Base-by-base conservation (phyloP, 306 rosid species). In the Crotalaria pallida region DNA sequence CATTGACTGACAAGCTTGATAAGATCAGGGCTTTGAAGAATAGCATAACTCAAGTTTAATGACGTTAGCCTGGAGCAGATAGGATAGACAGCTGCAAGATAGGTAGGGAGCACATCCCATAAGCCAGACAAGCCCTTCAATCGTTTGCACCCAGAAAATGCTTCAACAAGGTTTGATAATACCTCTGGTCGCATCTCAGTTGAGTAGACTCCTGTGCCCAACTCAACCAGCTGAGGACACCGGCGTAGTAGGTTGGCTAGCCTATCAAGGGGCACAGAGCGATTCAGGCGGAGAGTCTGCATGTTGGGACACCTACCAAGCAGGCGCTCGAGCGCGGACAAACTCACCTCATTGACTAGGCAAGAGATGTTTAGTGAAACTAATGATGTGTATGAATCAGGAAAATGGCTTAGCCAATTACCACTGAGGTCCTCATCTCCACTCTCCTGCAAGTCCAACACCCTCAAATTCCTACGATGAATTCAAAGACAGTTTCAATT, bases 321-420 rank as follows among this genome's bases (percentile, higher is more conserved):
- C 70, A 95, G 82, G 61, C 97, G 97, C 79, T 95, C 99, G 45
- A 95, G 80, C 8, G 96, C 86, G 47, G 92, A 67, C 76, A 84
- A 77, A 84, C 81, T 91, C 80, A 91, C 89, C 85, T 95, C 99
- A 38, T 87, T 87, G 19, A 34, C 73, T 66, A 95, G 77, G 82
- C 92, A 91, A 43, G 96, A 81, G 75, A 95, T 84, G 77, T 95
- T 87, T 10, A 95, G 96, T 23, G 99, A 91, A 40, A 87, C 96
- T 16, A 95, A 73, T 0, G 97, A 91, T 0, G 96, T 87, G 83
- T 87, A 91, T 0, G 89, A 70, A 84, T 95, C 99, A 17, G 97
- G 99, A 73, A 95, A 95, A 72, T 87, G 89, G 70, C 92, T 89
- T 17, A 91, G 88, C 99, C 99, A 95, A 77, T 89, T 96, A 48